Conservation (phyloP, 306 rosid species). For the Argentina anserina region DNA sequence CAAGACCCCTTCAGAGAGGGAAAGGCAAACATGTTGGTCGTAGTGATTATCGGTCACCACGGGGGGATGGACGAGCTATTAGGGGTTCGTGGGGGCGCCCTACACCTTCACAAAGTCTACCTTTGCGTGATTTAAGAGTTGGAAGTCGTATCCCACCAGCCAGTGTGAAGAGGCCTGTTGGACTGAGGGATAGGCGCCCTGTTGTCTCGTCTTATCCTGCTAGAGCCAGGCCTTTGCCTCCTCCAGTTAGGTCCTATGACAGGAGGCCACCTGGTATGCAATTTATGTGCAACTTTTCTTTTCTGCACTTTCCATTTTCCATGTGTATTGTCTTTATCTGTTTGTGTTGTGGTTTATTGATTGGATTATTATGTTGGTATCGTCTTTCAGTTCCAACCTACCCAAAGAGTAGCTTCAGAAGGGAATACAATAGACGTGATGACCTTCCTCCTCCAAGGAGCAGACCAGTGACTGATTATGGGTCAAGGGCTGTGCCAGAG, state of each 20-base stretch:
- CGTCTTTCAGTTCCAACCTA: constrained; percentile 54
- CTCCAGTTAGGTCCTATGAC: constrained; percentile 77
- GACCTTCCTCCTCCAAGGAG: constrained; percentile 86
- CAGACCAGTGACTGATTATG: constrained; percentile 65
- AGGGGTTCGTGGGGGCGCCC: constrained; percentile 83
- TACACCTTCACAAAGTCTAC: constrained; percentile 46
- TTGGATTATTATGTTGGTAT: neutral
- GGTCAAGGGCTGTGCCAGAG: constrained; percentile 69
- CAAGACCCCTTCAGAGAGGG: constrained; percentile 95
- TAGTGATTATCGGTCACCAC: constrained; percentile 64
- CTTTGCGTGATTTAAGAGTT: constrained; percentile 57
- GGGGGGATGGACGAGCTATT: constrained; percentile 42
- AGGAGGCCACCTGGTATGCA: constrained; percentile 77
- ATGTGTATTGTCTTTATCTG: neutral
- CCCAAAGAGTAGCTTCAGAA: constrained; percentile 72
- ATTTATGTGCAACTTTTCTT: neutral
- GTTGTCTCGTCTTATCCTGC: constrained; percentile 47
- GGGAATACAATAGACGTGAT: constrained; percentile 77
- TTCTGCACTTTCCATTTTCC: neutral
- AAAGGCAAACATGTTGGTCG: constrained; percentile 74
- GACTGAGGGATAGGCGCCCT: constrained; percentile 79
- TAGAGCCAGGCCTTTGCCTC: constrained; percentile 67
- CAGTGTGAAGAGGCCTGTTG: constrained; percentile 57
- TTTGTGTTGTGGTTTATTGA: constrained; percentile 1
- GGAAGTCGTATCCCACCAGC: constrained; percentile 62